Percentiles rank a stretch among this genome's conserved stretches.
Conservation (phyloP, 116 monocot species). For the Cymodocea nodosa region DNA sequence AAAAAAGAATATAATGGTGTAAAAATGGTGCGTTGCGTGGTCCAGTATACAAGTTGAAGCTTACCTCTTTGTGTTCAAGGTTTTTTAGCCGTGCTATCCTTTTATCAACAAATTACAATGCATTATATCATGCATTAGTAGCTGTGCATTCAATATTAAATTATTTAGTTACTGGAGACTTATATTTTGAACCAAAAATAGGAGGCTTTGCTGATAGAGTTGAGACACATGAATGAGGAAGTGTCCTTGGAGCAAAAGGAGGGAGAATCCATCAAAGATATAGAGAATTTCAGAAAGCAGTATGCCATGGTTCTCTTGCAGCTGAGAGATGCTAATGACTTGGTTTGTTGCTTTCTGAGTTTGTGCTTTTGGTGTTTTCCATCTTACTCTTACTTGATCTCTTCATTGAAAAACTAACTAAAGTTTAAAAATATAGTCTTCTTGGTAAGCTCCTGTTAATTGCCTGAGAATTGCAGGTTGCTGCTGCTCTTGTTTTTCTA, state of each 20-base stretch:
- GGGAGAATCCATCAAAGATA: constrained; percentile 41
- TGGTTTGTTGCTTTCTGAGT: constrained; percentile 20
- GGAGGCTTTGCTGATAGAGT: constrained; percentile 81
- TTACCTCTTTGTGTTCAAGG: no score
- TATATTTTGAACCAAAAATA: constrained; percentile 6
- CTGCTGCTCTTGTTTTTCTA: constrained; percentile 55
- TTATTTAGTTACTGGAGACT: background rate
- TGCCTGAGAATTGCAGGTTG: constrained; percentile 34
- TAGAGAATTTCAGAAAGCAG: constrained; percentile 80
- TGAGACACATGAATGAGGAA: constrained; percentile 90
- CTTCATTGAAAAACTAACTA: no score
- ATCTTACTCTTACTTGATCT: constrained; percentile 1
- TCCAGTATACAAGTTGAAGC: no score
- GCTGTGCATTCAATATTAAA: background rate
- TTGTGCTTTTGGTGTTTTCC: constrained; percentile 1
- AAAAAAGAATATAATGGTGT: no score
- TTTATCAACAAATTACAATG: no score
- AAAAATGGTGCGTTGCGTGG: no score
- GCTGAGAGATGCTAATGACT: constrained; percentile 79
- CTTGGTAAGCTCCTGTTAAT: background rate
- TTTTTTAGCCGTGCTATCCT: no score
- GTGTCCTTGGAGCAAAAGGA: constrained; percentile 62
- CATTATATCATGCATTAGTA: no score
- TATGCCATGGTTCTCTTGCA: constrained; percentile 95
- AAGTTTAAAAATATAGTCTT: no score